Conservation (phyloP, 257 asterid species). For the Fraxinus excelsior region DNA sequence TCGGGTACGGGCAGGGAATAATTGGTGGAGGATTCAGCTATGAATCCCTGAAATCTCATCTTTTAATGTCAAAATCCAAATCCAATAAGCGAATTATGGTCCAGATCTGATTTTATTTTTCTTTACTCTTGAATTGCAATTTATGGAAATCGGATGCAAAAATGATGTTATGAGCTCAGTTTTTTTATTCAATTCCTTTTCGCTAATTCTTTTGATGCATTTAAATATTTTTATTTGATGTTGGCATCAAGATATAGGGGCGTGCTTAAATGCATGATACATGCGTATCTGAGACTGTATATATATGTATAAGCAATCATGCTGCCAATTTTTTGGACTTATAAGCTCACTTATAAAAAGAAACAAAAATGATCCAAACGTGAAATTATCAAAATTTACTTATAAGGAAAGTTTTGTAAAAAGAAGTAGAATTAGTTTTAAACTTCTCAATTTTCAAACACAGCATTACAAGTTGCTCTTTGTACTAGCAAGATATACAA, state of each 20-base stretch:
- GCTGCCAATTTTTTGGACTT: too few species aligned
- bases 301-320: too few species aligned
- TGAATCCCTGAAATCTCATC: slow-evolving; percentile 44
- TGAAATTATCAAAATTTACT: too few species aligned
- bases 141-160: background rate
- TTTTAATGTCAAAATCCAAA: slow-evolving; percentile 33
- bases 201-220: background rate
- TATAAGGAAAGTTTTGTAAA: too few species aligned
- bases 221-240: too few species aligned
- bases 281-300: too few species aligned
- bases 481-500: too few species aligned
- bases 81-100: slow-evolving; percentile 44
- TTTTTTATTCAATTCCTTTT: background rate
- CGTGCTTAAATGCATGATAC: background rate
- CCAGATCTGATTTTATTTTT: slow-evolving; percentile 17
- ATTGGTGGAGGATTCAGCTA: slow-evolving; percentile 60
- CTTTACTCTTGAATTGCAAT: background rate
- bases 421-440: too few species aligned
- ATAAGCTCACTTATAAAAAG: too few species aligned
- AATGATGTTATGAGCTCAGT: background rate
- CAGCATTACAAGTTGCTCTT: too few species aligned
- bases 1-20: slow-evolving; percentile 73
- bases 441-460: too few species aligned
- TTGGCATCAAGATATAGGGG: background rate
- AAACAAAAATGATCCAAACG: too few species aligned